phyloP scores from a whole-genome alignment of 2,329 filamentous ascomycete genomes.

The Verruconis gallopava region DNA sequence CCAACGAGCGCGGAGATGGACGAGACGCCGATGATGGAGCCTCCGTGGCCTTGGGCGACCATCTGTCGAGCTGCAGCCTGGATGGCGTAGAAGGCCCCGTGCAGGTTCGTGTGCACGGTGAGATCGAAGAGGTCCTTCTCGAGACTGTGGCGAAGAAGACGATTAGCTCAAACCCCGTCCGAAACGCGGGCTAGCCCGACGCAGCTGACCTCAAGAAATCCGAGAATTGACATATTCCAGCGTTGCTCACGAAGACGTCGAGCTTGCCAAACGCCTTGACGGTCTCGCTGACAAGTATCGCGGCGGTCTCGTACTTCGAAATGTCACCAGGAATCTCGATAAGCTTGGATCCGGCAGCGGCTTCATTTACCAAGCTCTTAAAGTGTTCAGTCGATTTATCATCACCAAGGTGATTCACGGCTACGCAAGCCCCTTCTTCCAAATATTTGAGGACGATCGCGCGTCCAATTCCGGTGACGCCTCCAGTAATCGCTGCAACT shows the following conservation, averaged over 20 bases:
- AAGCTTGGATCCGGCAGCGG: conserved; percentile 25
- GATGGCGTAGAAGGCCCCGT: conserved; percentile 76
- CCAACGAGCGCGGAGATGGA: conserved; percentile 66
- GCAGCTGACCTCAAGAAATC: conserved; percentile 63
- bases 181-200: too few relatives aligned
- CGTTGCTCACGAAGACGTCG: conserved; percentile 72
- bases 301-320: conserved; percentile 57
- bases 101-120: conserved; percentile 70
- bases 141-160: conserved; percentile 4
- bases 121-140: conserved; percentile 46
- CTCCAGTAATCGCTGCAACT: conserved; percentile 75
- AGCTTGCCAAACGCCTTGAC: conserved; percentile 45
- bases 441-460: conserved; percentile 74
- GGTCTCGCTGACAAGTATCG: conserved; percentile 51
- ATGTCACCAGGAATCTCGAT: conserved; percentile 67
- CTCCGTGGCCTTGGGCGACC: conserved; percentile 53
- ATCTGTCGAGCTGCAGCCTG: conserved; percentile 80
- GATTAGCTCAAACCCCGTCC: too few relatives aligned
- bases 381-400: conserved; percentile 35
- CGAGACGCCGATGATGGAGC: conserved; percentile 66
- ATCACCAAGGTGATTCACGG: conserved; percentile 64
- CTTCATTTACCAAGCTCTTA: conserved; percentile 34
- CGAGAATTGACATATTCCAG: conserved; percentile 76
- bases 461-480: conserved; percentile 73
- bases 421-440: conserved; percentile 62